Percentiles rank a stretch among this genome's conserved stretches.
Conservation (phyloP, 2,329 filamentous ascomycete species). For the Cladosporium austrohemisphaericum region DNA sequence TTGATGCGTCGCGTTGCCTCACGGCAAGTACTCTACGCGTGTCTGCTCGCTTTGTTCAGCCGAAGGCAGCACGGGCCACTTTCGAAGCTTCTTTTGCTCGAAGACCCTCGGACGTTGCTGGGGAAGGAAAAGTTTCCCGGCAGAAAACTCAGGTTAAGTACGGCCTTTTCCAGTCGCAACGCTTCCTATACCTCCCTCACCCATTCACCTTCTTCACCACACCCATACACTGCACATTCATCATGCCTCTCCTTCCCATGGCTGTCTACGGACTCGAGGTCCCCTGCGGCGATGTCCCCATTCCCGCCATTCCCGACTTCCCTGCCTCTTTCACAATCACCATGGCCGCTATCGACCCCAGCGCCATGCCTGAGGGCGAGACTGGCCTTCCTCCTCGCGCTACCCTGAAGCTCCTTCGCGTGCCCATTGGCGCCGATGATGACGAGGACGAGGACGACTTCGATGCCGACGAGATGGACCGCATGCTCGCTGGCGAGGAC, state of each 20-base stretch:
- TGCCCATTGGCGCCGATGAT: slow-evolving; percentile 59
- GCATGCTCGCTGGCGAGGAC: slow-evolving; percentile 60
- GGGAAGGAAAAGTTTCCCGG: not conserved
- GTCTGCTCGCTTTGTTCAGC: no score
- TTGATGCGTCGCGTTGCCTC: no score
- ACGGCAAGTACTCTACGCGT: no score
- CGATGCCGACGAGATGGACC: slow-evolving; percentile 51
- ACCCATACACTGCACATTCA: slow-evolving; percentile 14
- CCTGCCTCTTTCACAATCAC: slow-evolving; percentile 91
- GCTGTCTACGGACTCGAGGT: slow-evolving; percentile 91
- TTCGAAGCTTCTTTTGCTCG: no score
- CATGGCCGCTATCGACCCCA: slow-evolving; percentile 97
- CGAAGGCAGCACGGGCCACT: no score
- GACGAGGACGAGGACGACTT: slow-evolving; percentile 56
- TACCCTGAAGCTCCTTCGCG: slow-evolving; percentile 86
- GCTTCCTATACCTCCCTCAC: not conserved
- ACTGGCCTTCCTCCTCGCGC: slow-evolving; percentile 61
- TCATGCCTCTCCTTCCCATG: slow-evolving; percentile 47
- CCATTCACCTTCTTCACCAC: not conserved
- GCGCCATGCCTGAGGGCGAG: slow-evolving; percentile 54
- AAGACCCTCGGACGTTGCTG: no score
- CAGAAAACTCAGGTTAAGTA: not conserved
- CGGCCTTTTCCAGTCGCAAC: slow-evolving; percentile 3
- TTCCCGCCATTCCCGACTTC: slow-evolving; percentile 74
- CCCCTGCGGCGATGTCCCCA: slow-evolving; percentile 75